phyloP scores from a whole-genome alignment of 2,329 filamentous ascomycete genomes.

The Rugonectria rugulosa region DNA sequence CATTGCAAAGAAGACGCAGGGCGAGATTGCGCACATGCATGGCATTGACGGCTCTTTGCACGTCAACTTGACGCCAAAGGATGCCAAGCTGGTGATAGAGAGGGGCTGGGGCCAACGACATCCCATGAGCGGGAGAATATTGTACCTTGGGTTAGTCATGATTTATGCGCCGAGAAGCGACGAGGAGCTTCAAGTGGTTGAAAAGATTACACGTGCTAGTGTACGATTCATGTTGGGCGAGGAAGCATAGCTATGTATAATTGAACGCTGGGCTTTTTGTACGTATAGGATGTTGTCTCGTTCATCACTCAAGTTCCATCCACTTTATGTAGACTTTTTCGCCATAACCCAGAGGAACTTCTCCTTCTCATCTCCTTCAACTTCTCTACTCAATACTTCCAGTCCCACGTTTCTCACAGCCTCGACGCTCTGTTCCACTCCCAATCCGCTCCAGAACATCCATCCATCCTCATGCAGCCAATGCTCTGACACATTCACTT shows the following conservation, averaged over 20 bases:
- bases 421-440: background rate
- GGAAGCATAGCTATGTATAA: constrained; percentile 4
- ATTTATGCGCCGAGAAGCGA: constrained; percentile 25
- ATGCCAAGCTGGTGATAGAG: constrained; percentile 23
- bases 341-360: constrained; percentile 6
- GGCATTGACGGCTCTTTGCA: constrained; percentile 26
- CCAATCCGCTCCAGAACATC: background rate
- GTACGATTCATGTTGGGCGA: constrained; percentile 22
- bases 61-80: constrained; percentile 22
- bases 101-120: constrained; percentile 28
- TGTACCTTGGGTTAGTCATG: constrained; percentile 28
- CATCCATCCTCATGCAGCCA: background rate
- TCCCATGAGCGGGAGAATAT: constrained; percentile 19
- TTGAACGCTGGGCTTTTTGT: too few relatives aligned
- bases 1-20: constrained; percentile 4
- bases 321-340: too few relatives aligned
- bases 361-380: background rate
- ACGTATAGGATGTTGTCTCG: background rate
- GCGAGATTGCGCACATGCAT: constrained; percentile 28
- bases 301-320: background rate
- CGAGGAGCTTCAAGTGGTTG: constrained; percentile 16
- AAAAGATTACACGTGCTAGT: constrained; percentile 19
- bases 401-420: background rate
- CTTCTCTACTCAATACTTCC: background rate
- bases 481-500: background rate